A percentile compares a stretch with the other conserved stretches of the same genome.
Conservation (phyloP, 2,329 filamentous ascomycete genomes). For the Colletotrichum sp. region DNA sequence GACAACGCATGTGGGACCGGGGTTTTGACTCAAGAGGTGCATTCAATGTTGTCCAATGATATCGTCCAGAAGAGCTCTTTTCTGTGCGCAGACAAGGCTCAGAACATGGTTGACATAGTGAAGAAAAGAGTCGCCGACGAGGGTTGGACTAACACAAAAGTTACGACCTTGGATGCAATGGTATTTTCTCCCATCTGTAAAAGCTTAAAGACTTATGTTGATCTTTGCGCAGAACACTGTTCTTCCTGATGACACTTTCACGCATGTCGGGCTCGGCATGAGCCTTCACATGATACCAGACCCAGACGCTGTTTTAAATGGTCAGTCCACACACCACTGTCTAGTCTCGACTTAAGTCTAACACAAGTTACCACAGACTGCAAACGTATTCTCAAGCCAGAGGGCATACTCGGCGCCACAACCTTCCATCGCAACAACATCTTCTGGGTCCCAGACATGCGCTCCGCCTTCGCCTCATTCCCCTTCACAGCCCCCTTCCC, state of each 20-base stretch:
- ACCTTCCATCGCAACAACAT: constrained; percentile 36
- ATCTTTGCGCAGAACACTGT: background rate
- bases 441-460: constrained; percentile 43
- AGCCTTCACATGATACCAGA: background rate
- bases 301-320: background rate
- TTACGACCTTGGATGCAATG: background rate
- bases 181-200: background rate
- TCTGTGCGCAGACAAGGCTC: background rate
- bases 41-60: background rate
- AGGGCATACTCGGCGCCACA: constrained; percentile 42
- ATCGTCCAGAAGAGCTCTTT: background rate
- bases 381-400: constrained; percentile 42
- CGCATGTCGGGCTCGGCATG: background rate
- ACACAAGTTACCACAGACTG: constrained; percentile 39
- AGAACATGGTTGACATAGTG: background rate
- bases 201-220: background rate
- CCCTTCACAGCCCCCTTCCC: constrained; percentile 44
- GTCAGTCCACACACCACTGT: background rate
- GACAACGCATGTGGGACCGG: background rate
- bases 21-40: background rate
- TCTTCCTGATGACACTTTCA: background rate
- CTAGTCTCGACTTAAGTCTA: background rate
- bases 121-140: background rate
- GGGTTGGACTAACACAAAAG: background rate
- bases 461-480: constrained; percentile 42